Evolutionary conservation across 495 filamentous ascomycete species (phyloP).

Genomic region (Letharia columbiana): DNA sequence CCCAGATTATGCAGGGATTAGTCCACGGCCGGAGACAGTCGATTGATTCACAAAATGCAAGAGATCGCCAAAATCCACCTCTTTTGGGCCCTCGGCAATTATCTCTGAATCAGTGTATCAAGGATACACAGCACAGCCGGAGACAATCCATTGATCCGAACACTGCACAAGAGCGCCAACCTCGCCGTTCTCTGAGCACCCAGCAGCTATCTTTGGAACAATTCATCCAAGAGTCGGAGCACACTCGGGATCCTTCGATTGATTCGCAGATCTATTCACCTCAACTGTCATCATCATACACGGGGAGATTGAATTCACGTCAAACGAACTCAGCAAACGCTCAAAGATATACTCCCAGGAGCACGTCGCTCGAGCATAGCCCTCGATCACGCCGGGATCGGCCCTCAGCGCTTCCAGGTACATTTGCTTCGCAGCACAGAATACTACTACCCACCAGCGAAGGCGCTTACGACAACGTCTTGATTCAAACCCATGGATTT

Average conservation of each 20-base stretch:
- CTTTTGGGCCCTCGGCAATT: not conserved
- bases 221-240: not conserved
- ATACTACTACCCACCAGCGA: not conserved
- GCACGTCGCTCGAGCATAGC: not conserved
- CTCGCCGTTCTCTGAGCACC: not conserved
- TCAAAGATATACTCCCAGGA: constrained; percentile 8
- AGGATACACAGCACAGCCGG: not conserved
- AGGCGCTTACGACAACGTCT: not conserved
- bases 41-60: not conserved
- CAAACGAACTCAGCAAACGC: not conserved
- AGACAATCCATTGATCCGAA: not conserved
- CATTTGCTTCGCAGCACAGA: not conserved
- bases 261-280: constrained; percentile 7
- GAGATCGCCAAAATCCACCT: not conserved
- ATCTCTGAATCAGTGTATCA: not conserved
- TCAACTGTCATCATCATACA: not conserved
- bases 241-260: not conserved
- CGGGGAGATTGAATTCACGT: not conserved
- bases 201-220: not conserved
- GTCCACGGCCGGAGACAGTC: not conserved
- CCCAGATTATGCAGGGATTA: not conserved
- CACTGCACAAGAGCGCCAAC: not conserved
- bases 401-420: not conserved
- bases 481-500: constrained; percentile 3
- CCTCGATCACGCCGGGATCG: not conserved